Percentiles rank a stretch among this genome's conserved stretches.
Conservation (phyloP, 2,329 filamentous ascomycete species). For the Colletotrichum zoysiae region DNA sequence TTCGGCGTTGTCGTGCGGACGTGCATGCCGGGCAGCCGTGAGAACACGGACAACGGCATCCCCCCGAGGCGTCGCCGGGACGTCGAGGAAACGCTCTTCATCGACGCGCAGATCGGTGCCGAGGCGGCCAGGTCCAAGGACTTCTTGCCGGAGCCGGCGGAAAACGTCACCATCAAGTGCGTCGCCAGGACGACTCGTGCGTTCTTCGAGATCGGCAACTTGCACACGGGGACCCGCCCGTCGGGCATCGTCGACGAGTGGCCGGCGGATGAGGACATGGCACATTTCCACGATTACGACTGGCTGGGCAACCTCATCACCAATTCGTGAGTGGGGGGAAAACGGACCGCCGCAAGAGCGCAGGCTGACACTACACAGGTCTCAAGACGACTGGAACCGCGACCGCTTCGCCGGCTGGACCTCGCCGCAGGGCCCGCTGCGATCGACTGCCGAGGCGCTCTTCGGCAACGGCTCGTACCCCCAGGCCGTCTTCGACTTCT, state of each 20-base stretch:
- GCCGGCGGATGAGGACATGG: constrained; percentile 37
- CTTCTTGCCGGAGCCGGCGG: constrained; percentile 12
- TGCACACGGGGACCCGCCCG: constrained; percentile 18
- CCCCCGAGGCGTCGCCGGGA: constrained; percentile 33
- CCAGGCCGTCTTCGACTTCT: constrained; percentile 22
- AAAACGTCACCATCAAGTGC: constrained; percentile 38
- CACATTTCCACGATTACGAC: constrained; percentile 40
- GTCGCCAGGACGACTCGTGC: constrained; percentile 28
- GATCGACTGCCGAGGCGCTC: constrained; percentile 31
- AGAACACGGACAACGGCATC: not conserved
- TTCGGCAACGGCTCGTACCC: constrained; percentile 37
- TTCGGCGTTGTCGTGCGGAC: constrained; percentile 32
- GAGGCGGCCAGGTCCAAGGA: constrained; percentile 15
- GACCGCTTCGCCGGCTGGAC: constrained; percentile 31
- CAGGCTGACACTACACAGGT: constrained; percentile 14
- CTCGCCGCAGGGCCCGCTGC: constrained; percentile 29
- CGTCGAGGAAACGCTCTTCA: constrained; percentile 28
- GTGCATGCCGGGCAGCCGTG: constrained; percentile 26
- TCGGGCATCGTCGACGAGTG: constrained; percentile 27
- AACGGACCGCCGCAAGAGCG: not conserved
- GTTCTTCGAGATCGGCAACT: constrained; percentile 40
- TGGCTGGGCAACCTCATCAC: constrained; percentile 37
- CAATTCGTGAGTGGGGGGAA: constrained; percentile 14
- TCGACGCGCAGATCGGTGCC: constrained; percentile 27
- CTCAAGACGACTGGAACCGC: constrained; percentile 23